A percentile compares a stretch with the other conserved stretches of the same genome.
These are phyloP conservation scores for Closterium sp. DNA, from an alignment of 139 green algal species.

Conservation along the genomic window DNA sequence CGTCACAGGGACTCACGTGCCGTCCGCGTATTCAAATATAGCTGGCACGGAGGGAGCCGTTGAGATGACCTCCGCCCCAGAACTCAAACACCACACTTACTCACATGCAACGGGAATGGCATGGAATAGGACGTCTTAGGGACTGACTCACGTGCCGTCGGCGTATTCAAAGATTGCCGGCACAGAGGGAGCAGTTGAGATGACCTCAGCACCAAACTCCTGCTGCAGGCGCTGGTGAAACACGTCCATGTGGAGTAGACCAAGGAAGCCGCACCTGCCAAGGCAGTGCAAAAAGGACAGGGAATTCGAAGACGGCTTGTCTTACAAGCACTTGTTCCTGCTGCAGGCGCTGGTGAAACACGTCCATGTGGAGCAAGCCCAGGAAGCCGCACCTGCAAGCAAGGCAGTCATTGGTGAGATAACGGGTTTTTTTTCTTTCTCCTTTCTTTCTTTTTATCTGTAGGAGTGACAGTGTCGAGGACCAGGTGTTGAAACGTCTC, in stretches of 20 bases:
- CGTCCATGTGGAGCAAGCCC: constrained; percentile 89
- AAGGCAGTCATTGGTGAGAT: too few relatives aligned
- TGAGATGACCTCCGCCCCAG: constrained; percentile 44
- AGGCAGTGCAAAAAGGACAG: too few relatives aligned
- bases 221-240: constrained; percentile 69
- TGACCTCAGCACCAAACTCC: constrained; percentile 53
- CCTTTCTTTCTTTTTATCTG: too few relatives aligned
- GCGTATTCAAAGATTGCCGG: constrained; percentile 68
- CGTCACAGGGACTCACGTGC: background rate
- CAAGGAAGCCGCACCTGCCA: constrained; percentile 73
- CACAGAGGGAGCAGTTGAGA: constrained; percentile 74
- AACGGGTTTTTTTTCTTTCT: too few relatives aligned
- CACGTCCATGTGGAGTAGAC: constrained; percentile 91
- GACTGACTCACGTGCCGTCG: constrained; percentile 16
- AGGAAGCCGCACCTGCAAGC: constrained; percentile 82
- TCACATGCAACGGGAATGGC: too few relatives aligned
- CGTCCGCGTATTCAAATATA: constrained; percentile 54
- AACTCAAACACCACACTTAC: too few relatives aligned
- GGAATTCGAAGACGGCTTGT: too few relatives aligned
- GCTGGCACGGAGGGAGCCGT: constrained; percentile 83
- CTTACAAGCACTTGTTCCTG: too few relatives aligned
- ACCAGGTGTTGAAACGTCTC: too few relatives aligned
- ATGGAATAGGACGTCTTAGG: too few relatives aligned
- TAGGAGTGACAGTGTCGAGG: background rate
- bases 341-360: constrained; percentile 72